A percentile compares a stretch with the other conserved stretches of the same genome.
Evolutionary conservation across 2,329 filamentous ascomycete genomes (phyloP).

Genomic region (Blastomyces emzantsi): DNA sequence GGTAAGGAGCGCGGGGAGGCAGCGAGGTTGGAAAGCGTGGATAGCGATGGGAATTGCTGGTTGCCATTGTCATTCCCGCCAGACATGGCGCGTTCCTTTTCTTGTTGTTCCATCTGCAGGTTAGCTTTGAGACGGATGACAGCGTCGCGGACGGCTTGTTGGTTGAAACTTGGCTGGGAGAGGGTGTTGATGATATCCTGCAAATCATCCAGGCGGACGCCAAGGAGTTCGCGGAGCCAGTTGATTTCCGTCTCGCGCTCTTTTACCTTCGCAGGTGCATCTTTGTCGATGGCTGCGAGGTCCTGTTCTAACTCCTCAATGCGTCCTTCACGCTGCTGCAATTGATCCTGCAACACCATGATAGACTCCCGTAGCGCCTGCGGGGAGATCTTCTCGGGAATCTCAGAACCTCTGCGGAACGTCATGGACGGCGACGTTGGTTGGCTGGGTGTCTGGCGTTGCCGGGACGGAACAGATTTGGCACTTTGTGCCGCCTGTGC

Average conservation of each 20-base stretch:
- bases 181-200: conserved; percentile 82
- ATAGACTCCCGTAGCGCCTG: conserved; percentile 95
- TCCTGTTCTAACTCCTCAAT: conserved; percentile 80
- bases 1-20: conserved; percentile 69
- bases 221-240: conserved; percentile 89
- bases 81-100: conserved; percentile 75
- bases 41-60: conserved; percentile 61
- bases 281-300: conserved; percentile 59
- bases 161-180: conserved; percentile 64
- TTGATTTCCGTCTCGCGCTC: conserved; percentile 90
- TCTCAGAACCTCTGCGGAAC: conserved; percentile 37
- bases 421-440: conserved; percentile 41
- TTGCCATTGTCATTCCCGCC: conserved; percentile 47
- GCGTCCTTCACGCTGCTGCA: conserved; percentile 82
- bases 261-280: conserved; percentile 71
- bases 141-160: conserved; percentile 72
- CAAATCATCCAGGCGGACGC: conserved; percentile 81
- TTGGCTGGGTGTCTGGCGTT: conserved; percentile 32
- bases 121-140: conserved; percentile 90
- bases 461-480: conserved; percentile 24
- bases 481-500: conserved; percentile 58
- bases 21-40: conserved; percentile 65
- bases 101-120: conserved; percentile 95
- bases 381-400: conserved; percentile 81
- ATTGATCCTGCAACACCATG: conserved; percentile 89